Conservation (phyloP, 2,329 filamentous ascomycete genomes). For the Bipolaris victoriae region DNA sequence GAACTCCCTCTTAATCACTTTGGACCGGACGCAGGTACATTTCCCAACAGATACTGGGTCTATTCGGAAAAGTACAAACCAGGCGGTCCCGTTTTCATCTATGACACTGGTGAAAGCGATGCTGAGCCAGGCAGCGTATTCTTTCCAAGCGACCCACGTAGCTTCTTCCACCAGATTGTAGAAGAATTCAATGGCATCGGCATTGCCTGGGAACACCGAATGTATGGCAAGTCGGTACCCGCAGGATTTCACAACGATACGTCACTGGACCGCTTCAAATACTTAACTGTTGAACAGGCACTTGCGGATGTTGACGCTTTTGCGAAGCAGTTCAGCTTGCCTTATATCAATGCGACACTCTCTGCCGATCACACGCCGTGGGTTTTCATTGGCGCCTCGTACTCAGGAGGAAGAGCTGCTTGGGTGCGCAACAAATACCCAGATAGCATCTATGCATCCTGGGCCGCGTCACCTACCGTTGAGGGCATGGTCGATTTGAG, state of each 20-base stretch:
- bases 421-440: slow-evolving; percentile 50
- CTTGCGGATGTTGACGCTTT: slow-evolving; percentile 52
- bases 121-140: slow-evolving; percentile 34
- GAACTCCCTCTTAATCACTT: too few relatives aligned
- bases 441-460: slow-evolving; percentile 47
- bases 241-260: slow-evolving; percentile 42
- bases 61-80: slow-evolving; percentile 40
- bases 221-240: slow-evolving; percentile 51
- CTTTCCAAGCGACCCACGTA: slow-evolving; percentile 38
- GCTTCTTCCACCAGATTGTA: slow-evolving; percentile 46
- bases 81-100: slow-evolving; percentile 49
- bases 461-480: slow-evolving; percentile 49
- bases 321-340: slow-evolving; percentile 48
- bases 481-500: slow-evolving; percentile 58
- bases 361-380: slow-evolving; percentile 47
- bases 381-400: slow-evolving; percentile 49
- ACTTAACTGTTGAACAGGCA: slow-evolving; percentile 50
- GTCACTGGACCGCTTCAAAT: slow-evolving; percentile 43
- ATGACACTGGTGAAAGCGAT: slow-evolving; percentile 47
- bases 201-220: slow-evolving; percentile 52
- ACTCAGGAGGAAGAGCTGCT: slow-evolving; percentile 49
- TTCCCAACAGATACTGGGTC: slow-evolving; percentile 50
- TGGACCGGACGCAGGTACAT: slow-evolving; percentile 11
- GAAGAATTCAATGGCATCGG: slow-evolving; percentile 47
- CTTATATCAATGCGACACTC: slow-evolving; percentile 43